Conservation (phyloP, 257 asterid species). For the Misopates orontium region DNA sequence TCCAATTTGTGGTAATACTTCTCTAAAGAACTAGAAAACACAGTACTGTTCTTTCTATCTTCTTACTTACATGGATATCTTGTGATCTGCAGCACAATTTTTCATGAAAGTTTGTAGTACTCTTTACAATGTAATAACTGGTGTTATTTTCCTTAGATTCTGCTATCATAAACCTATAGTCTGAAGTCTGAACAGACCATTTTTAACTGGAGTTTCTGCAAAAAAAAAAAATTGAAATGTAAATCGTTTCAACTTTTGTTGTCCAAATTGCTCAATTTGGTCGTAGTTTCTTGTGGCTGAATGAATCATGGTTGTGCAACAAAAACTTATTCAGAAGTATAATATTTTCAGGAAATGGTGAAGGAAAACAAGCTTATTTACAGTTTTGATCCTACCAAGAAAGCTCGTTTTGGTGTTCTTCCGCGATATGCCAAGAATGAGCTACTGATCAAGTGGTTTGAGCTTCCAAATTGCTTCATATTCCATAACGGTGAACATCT, state of each 20-base stretch:
- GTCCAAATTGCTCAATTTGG: background rate
- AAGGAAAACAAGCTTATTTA: constrained; percentile 66
- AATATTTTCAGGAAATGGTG: constrained; percentile 82
- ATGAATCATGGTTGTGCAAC: constrained; percentile 11
- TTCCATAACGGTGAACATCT: constrained; percentile 85
- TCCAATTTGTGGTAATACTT: no score
- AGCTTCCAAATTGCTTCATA: constrained; percentile 97
- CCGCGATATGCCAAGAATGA: constrained; percentile 90
- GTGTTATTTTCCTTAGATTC: no score
- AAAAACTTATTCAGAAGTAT: constrained; percentile 12
- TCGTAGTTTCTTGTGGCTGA: constrained; percentile 11
- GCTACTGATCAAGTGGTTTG: constrained; percentile 83
- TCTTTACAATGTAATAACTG: background rate
- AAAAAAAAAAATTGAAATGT: constrained; percentile 1
- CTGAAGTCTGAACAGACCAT: constrained; percentile 12
- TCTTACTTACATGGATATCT: background rate
- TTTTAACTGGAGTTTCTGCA: constrained; percentile 6
- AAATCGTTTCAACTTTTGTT: background rate
- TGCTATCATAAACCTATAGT: background rate
- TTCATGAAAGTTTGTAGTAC: no score
- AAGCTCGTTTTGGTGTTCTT: constrained; percentile 92
- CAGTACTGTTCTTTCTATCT: background rate
- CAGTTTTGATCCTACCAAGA: constrained; percentile 75
- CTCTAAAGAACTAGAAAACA: no score
- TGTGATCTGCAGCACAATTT: no score